phyloP scores from a whole-genome alignment of 768 basidiomycete genomes.

The Suillus bovinus region DNA sequence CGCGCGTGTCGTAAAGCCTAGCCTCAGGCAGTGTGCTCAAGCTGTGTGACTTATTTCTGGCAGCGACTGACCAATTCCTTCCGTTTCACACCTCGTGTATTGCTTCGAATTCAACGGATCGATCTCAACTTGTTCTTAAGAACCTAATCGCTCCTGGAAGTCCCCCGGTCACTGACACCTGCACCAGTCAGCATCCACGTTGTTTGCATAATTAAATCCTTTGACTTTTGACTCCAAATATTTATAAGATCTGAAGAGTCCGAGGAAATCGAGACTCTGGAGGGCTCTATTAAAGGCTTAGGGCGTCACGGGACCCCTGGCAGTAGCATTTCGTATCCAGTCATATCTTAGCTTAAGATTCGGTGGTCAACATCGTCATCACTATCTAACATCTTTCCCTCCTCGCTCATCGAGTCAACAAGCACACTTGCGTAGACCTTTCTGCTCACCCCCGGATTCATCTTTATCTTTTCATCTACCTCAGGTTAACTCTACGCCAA shows the following conservation, averaged over 20 bases:
- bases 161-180: slow-evolving; percentile 4
- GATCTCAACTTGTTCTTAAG: not conserved
- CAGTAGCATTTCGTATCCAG: slow-evolving; percentile 1
- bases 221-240: not conserved
- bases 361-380: slow-evolving; percentile 2
- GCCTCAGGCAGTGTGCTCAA: no score
- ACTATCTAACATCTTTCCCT: slow-evolving; percentile 18
- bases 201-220: not conserved
- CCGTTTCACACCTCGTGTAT: slow-evolving; percentile 1
- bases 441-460: not conserved
- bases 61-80: not conserved
- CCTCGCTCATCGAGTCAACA: slow-evolving; percentile 16
- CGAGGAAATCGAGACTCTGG: not conserved
- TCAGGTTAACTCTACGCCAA: slow-evolving; percentile 4
- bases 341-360: not conserved
- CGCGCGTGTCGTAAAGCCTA: not conserved
- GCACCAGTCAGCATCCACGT: not conserved
- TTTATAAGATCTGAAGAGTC: not conserved
- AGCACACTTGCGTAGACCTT: not conserved
- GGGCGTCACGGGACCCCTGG: slow-evolving; percentile 4
- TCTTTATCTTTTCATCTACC: not conserved
- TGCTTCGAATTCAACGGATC: not conserved
- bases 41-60: slow-evolving; percentile 5
- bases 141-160: not conserved
- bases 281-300: not conserved